Percentiles rank a stretch among this genome's conserved stretches.
Evolutionary conservation across 345 rosid species (phyloP).

Genomic region (Moricandia moricandioides): DNA sequence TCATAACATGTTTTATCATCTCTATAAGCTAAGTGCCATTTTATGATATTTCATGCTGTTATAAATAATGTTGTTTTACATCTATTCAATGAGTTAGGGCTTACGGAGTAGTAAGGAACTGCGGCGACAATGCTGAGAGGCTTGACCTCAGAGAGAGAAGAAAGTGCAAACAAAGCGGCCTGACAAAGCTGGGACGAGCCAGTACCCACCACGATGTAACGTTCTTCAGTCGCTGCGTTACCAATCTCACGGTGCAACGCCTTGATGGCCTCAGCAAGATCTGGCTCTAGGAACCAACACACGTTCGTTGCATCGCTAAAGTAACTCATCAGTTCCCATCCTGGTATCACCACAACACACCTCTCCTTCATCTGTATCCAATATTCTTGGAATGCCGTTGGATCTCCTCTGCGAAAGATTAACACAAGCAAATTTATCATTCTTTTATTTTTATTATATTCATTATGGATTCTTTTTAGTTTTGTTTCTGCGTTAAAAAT

Average conservation of each 20-base stretch:
- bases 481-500: neutral
- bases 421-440: neutral
- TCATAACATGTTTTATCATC: neutral
- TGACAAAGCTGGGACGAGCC: slow-evolving; percentile 78
- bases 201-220: slow-evolving; percentile 65
- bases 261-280: slow-evolving; percentile 61
- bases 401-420: slow-evolving; percentile 63
- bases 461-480: neutral
- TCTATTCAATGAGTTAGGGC: slow-evolving; percentile 1
- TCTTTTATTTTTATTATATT: neutral
- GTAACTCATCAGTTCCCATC: slow-evolving; percentile 77
- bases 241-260: slow-evolving; percentile 55
- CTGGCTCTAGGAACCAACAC: slow-evolving; percentile 81
- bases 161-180: slow-evolving; percentile 69
- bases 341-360: slow-evolving; percentile 55
- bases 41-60: neutral
- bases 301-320: slow-evolving; percentile 45
- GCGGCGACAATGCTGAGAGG: slow-evolving; percentile 74
- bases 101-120: slow-evolving; percentile 81
- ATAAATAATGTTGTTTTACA: neutral
- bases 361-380: slow-evolving; percentile 60
- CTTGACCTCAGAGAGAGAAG: slow-evolving; percentile 40
- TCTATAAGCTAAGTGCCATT: neutral
- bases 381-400: slow-evolving; percentile 55
- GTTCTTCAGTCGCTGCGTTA: slow-evolving; percentile 54